Base-by-base conservation (phyloP, 148 eudicot species). In the Amaranthus palmeri region DNA sequence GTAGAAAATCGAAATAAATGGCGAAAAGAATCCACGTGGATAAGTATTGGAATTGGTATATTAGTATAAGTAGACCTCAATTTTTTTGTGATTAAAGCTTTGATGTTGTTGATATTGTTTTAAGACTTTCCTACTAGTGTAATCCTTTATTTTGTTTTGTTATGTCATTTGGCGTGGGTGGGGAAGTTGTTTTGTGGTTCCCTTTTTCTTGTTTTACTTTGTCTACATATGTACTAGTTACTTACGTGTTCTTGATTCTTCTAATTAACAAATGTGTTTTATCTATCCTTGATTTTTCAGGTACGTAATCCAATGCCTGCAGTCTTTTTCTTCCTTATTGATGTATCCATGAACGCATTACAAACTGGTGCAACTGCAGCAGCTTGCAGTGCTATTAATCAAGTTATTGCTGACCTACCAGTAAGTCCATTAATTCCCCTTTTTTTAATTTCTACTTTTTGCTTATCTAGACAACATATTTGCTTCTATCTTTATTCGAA, bases 251-350 rank as follows among this genome's bases (percentile, higher is more conserved):
- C 45, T 72, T 56, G 17, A 4, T 52, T 8, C 49, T 55, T 53
- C n/a, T 54, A 60, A 72, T 60, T 74, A 59, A 65, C 61, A 47
- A 41, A 40, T 14, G 11, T 49, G 9, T 36, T 54, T 10, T 11
- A 45, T 56, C 8, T 45, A 13, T 54, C 25, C 25, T 74, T 65
- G 47, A 66, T 14, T 74, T 65, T 54, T 40, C 84, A 93, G 98
- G 98, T 93, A 74, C 97, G 98, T 70, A 96, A 91, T 78, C 98
- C 98, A 14, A 93, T 93, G 97, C 98, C 97, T 63, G 95, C 97
- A 49, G 92, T 91, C 61, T 89, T 82, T 77, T 93, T 93, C 91
- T 93, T 93, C 81, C 88, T 93, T 48, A 79, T 93, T 73, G 98
- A 93, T 75, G 98, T 93, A 54, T 93, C 98, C 68, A 82, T 88